Evolutionary conservation across 257 asterid species (phyloP), one percentile per base, ranked within the genome.

Genomic region (Solanum okadae): DNA sequence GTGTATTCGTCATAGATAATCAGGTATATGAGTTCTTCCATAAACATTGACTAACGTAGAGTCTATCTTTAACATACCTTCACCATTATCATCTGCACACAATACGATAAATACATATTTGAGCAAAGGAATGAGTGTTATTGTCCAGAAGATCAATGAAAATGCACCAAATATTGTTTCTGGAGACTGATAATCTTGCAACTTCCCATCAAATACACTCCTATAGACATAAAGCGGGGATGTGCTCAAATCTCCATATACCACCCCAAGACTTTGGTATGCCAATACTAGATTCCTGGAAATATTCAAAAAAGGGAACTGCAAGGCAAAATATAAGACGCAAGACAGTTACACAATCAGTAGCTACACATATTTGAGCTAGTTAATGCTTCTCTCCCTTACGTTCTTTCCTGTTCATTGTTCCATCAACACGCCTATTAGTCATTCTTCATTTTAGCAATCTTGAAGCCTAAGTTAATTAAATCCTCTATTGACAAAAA

Each of bases 131-230:
- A 91, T 78, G 67, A 91, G 87, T 23, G 92, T 91, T 49, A 91
- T 59, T 35, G 93, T 91, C 93, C 93, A 91, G 89, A 91, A 91
- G 84, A 91, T 88, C 89, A 91, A 88, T 35, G 90, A 91, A 49
- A 91, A 90, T 52, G 86, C 91, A 77, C 93, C 93, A 88, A 86
- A 89, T 73, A 91, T 88, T 87, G 72, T 90, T 33, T 86, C 89
- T n/a, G 90, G 90, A 27, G 85, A 89, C 81, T 88, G 88, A 63
- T 86, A 78, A 77, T 86, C 89, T 44, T 87, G 82, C 70, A 89
- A 90, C 77, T 88, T 88, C 38, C 91, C 93, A 0, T 90, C 85
- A 88, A 91, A 91, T 40, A 90, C 84, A 44, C 87, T 89, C 85
- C 81, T 91, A 86, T 88, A 91, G 13, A 91, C 93, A 83, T 91